These are phyloP conservation scores for Dalbergia cultrata DNA, from an alignment of 306 rosid genomes.

Conservation along the genomic window DNA sequence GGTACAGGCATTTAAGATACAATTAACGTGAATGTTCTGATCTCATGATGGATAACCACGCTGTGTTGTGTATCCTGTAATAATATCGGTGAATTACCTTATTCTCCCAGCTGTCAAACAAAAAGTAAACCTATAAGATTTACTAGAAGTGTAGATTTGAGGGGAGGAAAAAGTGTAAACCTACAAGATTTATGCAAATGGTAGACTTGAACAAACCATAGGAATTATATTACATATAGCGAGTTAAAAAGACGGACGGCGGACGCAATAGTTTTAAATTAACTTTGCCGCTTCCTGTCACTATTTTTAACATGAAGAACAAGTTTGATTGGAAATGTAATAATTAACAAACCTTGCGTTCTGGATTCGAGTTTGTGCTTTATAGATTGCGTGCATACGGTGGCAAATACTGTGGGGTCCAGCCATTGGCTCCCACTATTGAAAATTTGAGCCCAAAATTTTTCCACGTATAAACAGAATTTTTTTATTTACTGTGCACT, in stretches of 20 bases:
- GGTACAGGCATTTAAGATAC: no score
- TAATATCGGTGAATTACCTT: background rate
- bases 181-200: background rate
- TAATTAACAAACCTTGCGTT: background rate
- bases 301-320: background rate
- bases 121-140: background rate
- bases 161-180: background rate
- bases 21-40: background rate
- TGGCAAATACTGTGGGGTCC: background rate
- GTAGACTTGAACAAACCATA: background rate
- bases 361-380: background rate
- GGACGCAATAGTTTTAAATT: background rate
- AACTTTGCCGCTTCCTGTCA: background rate
- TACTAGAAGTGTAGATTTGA: background rate
- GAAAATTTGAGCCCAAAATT: no score
- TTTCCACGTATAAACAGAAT: no score
- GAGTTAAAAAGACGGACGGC: conserved; percentile 13
- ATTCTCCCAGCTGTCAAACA: background rate
- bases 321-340: background rate
- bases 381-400: conserved; percentile 4
- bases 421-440: no score
- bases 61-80: background rate
- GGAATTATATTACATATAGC: background rate
- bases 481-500: no score
- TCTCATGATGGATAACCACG: background rate